These are phyloP conservation scores for Fusarium coicis DNA, from an alignment of 2,329 filamentous ascomycete genomes.

Conservation along the genomic window DNA sequence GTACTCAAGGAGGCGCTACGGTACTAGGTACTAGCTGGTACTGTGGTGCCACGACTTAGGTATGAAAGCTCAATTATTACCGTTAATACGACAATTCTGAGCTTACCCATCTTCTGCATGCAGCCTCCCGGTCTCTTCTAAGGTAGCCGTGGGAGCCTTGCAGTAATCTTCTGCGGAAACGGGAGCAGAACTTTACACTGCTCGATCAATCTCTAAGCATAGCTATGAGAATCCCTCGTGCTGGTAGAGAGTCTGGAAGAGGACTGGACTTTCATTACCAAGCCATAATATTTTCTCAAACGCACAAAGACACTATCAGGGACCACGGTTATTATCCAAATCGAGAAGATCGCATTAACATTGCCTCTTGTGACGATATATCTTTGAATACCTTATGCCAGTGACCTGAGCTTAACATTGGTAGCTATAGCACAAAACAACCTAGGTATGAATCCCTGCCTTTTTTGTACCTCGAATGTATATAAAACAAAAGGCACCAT, in stretches of 20 bases:
- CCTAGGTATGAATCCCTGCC: background rate
- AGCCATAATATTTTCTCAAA: background rate
- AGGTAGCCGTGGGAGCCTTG: background rate
- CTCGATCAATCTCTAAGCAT: background rate
- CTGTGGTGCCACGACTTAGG: conserved; percentile 1
- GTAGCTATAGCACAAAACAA: background rate
- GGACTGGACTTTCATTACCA: background rate
- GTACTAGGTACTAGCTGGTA: conserved; percentile 5
- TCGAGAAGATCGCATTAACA: background rate
- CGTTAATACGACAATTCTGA: conserved; percentile 9
- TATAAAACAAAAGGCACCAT: background rate
- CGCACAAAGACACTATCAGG: background rate
- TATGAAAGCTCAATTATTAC: background rate
- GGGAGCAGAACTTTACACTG: background rate
- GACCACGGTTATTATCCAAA: background rate
- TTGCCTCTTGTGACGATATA: background rate
- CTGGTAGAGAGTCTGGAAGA: background rate
- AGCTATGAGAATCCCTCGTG: background rate
- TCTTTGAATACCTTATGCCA: background rate
- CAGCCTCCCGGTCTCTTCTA: background rate
- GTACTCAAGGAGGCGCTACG: background rate
- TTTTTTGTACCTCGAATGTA: background rate
- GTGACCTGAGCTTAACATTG: background rate
- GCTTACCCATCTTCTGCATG: background rate
- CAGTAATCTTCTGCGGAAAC: background rate